Conservation (phyloP, 768 basidiomycete species). For the Collybiopsis confluens region DNA sequence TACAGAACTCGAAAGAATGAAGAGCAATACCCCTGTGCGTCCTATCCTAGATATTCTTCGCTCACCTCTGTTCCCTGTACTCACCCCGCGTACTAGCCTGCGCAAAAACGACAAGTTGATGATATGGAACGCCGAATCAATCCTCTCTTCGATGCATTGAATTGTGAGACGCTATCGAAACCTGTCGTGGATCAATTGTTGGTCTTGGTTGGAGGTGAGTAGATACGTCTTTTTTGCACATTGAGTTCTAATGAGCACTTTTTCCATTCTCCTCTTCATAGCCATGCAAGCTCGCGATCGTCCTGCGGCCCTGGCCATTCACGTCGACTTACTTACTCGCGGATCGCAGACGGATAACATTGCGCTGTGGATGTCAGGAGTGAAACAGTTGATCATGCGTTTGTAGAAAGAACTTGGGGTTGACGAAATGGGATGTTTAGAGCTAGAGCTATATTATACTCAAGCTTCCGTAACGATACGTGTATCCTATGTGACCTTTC, state of each 20-base stretch:
- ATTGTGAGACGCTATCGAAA: conserved; percentile 76
- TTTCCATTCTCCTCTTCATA: conserved; percentile 23
- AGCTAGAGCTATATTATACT: no score
- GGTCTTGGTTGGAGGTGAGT: conserved; percentile 67
- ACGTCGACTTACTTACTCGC: conserved; percentile 79
- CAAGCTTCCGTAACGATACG: no score
- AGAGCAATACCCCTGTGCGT: conserved; percentile 72
- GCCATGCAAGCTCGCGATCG: conserved; percentile 82
- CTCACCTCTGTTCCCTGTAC: background rate
- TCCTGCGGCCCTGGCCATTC: conserved; percentile 74
- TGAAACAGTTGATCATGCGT: conserved; percentile 82
- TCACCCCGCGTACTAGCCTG: conserved; percentile 41
- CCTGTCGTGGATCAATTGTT: conserved; percentile 67
- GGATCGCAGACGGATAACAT: conserved; percentile 82
- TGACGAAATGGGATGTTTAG: no score
- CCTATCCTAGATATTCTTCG: background rate
- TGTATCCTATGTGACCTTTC: no score
- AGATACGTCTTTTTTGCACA: background rate
- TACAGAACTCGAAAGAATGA: conserved; percentile 59
- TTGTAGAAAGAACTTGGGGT: no score
- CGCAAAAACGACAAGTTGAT: conserved; percentile 79
- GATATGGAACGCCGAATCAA: conserved; percentile 85
- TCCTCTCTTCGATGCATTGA: conserved; percentile 83
- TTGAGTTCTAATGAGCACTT: background rate
- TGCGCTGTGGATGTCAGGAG: conserved; percentile 79